These are phyloP conservation scores for Tephrocybe rancida DNA, from an alignment of 768 basidiomycete genomes.

Conservation along the genomic window DNA sequence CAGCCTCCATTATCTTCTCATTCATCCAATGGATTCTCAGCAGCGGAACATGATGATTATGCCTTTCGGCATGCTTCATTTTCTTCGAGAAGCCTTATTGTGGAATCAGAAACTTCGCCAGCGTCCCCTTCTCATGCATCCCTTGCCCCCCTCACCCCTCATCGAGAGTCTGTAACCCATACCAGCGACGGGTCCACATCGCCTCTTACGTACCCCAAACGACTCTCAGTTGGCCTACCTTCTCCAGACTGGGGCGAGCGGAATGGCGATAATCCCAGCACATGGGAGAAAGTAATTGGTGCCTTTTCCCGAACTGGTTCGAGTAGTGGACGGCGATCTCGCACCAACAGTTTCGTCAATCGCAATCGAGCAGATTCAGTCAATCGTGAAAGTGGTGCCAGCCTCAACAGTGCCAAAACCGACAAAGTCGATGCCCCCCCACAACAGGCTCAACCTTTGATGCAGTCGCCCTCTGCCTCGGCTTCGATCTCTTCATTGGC, in stretches of 20 bases:
- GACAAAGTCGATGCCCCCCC: conserved; percentile 49
- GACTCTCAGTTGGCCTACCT: conserved; percentile 66
- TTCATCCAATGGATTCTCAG: conserved; percentile 50
- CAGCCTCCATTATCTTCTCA: conserved; percentile 54
- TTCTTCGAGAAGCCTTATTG: conserved; percentile 61
- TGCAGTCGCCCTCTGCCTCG: conserved; percentile 68
- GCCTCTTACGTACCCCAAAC: conserved; percentile 58
- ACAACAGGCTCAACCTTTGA: conserved; percentile 43
- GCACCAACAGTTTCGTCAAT: conserved; percentile 73
- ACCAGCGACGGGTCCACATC: conserved; percentile 52
- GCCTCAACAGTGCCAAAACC: conserved; percentile 61
- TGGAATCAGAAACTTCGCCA: conserved; percentile 65
- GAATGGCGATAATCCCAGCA: conserved; percentile 51
- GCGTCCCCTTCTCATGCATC: conserved; percentile 45
- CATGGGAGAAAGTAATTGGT: conserved; percentile 76
- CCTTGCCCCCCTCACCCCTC: conserved; percentile 51
- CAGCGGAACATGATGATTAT: conserved; percentile 38
- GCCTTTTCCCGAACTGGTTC: conserved; percentile 70
- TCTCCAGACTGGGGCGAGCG: conserved; percentile 59
- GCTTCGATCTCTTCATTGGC: conserved; percentile 69
- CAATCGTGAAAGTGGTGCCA: conserved; percentile 77
- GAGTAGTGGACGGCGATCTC: conserved; percentile 71
- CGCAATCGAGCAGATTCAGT: conserved; percentile 74
- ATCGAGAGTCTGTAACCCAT: conserved; percentile 38
- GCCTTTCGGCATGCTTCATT: conserved; percentile 58